A percentile compares a stretch with the other conserved stretches of the same genome.
These are phyloP conservation scores for Aspergillus clavatus DNA, from an alignment of 2,329 filamentous ascomycete species.

Conservation along the genomic window DNA sequence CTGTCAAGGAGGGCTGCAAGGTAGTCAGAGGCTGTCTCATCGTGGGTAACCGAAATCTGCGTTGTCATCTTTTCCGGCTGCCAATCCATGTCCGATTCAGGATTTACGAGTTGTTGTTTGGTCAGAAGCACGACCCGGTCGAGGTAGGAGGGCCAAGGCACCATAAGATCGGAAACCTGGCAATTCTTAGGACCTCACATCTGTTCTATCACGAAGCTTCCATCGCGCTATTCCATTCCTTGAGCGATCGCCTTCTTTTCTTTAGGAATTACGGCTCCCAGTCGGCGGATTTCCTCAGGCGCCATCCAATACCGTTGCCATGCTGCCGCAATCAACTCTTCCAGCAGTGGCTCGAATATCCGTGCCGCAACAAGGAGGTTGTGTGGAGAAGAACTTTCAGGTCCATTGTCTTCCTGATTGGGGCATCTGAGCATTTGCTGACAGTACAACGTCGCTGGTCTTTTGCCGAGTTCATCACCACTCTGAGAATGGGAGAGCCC, in stretches of 20 bases:
- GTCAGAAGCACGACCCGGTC: slow-evolving; percentile 6
- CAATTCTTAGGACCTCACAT: slow-evolving; percentile 15
- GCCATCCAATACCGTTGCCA: slow-evolving; percentile 5
- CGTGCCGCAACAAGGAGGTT: slow-evolving; percentile 5
- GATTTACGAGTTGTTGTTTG: slow-evolving; percentile 13
- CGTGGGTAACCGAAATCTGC: slow-evolving; percentile 2
- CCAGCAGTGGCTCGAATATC: slow-evolving; percentile 3
- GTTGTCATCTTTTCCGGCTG: slow-evolving; percentile 13
- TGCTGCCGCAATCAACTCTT: slow-evolving; percentile 6
- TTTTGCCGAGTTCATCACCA: slow-evolving; percentile 11
- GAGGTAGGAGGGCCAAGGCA: slow-evolving; percentile 10
- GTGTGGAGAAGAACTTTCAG: slow-evolving; percentile 8
- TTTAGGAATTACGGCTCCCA: slow-evolving; percentile 9
- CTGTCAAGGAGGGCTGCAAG: slow-evolving; percentile 7
- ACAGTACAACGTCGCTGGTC: slow-evolving; percentile 13
- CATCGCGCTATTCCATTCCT: slow-evolving; percentile 13
- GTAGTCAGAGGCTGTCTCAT: slow-evolving; percentile 3
- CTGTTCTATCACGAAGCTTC: slow-evolving; percentile 17
- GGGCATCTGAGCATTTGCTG: slow-evolving; percentile 7
- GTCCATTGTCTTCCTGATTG: slow-evolving; percentile 12
- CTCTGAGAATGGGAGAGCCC: slow-evolving; percentile 7
- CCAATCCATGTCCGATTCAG: slow-evolving; percentile 11
- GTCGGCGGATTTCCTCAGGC: slow-evolving; percentile 10
- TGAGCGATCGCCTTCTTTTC: slow-evolving; percentile 13
- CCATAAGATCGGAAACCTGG: slow-evolving; percentile 5